Evolutionary conservation across 192 early-diverging fungal genomes (phyloP).

Genomic region (Rhizoclosmatium globosum): DNA sequence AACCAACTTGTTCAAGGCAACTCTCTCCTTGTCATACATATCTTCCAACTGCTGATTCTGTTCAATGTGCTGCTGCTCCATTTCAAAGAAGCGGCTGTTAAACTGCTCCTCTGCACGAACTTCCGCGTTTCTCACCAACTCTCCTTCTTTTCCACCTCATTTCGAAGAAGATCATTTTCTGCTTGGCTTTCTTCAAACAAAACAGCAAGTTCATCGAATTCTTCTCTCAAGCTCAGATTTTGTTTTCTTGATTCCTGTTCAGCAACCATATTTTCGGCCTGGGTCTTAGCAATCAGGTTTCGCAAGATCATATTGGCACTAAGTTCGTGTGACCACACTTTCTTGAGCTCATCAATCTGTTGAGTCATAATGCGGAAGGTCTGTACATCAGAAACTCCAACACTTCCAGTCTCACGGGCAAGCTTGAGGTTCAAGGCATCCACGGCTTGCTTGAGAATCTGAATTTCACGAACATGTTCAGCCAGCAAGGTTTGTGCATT

Average conservation of each 20-base stretch:
- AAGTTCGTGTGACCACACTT: slow-evolving; percentile 52
- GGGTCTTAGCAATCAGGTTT: slow-evolving; percentile 47
- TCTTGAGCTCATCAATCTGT: slow-evolving; percentile 53
- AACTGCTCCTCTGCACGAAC: too few species aligned
- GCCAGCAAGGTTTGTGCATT: slow-evolving; percentile 46
- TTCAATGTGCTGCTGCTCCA: too few species aligned
- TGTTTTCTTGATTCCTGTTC: slow-evolving; percentile 37
- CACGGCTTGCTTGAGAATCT: slow-evolving; percentile 46
- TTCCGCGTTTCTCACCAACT: too few species aligned
- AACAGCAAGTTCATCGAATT: slow-evolving; percentile 50
- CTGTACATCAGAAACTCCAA: not conserved
- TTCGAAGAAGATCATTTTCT: slow-evolving; percentile 31
- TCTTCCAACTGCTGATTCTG: too few species aligned
- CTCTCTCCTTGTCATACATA: too few species aligned
- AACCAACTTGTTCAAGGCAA: too few species aligned
- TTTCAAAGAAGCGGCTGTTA: too few species aligned
- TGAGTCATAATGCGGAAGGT: slow-evolving; percentile 39
- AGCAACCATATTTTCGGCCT: slow-evolving; percentile 45
- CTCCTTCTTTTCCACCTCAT: too few species aligned
- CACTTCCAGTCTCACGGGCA: not conserved
- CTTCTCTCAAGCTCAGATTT: slow-evolving; percentile 38
- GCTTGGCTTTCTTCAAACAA: slow-evolving; percentile 40
- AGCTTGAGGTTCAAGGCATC: slow-evolving; percentile 38
- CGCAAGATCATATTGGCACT: slow-evolving; percentile 48
- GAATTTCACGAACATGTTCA: slow-evolving; percentile 47